Percentiles rank a stretch among this genome's conserved stretches.
These are phyloP conservation scores for Pythium rhizo-oryzae DNA, from an alignment of 352 stramenopile species.

Conservation along the genomic window DNA sequence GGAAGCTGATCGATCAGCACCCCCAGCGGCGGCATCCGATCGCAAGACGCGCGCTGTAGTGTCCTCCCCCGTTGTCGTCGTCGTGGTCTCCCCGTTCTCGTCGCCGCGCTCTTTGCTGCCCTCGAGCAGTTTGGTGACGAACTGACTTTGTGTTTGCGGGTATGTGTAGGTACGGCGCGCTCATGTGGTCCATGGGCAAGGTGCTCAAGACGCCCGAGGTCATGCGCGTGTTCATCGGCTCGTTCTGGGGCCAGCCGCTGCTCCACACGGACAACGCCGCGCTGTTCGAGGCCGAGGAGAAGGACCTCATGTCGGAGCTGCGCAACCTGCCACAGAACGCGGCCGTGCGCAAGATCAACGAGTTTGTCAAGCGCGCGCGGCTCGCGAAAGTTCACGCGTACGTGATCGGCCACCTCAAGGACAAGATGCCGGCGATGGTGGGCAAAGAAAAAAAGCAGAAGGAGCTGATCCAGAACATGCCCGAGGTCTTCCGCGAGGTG, in stretches of 20 bases:
- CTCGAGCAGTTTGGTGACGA: too few species aligned
- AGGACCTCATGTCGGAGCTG: constrained; percentile 97
- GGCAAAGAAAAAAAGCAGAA: constrained; percentile 98
- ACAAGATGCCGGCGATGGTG: constrained; percentile 97
- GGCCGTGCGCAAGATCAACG: constrained; percentile 93
- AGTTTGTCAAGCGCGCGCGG: constrained; percentile 95
- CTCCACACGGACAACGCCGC: constrained; percentile 89
- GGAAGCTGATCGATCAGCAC: not conserved
- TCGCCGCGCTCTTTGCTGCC: too few species aligned
- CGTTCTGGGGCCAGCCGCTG: constrained; percentile 95
- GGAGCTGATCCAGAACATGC: constrained; percentile 95
- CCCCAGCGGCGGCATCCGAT: constrained; percentile 20
- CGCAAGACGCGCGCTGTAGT: too few species aligned
- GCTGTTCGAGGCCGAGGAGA: constrained; percentile 97
- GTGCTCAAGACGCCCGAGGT: constrained; percentile 98
- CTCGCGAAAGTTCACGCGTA: constrained; percentile 98
- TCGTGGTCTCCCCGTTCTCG: too few species aligned
- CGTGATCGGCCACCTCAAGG: constrained; percentile 96
- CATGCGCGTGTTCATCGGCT: constrained; percentile 97
- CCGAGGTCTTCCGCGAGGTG: constrained; percentile 96
- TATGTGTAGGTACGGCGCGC: constrained; percentile 91
- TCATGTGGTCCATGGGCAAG: constrained; percentile 99
- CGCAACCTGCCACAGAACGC: constrained; percentile 95
- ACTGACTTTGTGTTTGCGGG: constrained; percentile 4
- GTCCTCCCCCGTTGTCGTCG: too few species aligned